These are phyloP conservation scores for Crassisporium funariophilum DNA, from an alignment of 768 basidiomycete genomes.

Conservation along the genomic window DNA sequence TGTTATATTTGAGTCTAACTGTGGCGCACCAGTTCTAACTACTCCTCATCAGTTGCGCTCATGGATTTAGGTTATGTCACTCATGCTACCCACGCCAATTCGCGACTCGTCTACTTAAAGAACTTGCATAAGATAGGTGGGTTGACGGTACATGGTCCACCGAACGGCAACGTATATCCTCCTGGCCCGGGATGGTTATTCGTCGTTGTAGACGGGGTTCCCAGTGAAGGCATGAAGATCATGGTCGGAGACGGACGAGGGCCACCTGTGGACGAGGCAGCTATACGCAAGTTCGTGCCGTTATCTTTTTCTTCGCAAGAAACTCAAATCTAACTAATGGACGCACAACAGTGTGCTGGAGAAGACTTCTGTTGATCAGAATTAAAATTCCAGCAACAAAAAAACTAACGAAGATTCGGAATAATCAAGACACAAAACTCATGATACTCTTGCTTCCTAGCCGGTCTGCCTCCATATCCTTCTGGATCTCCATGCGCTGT, in stretches of 20 bases:
- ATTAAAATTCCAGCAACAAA: too few relatives aligned
- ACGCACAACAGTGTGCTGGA: neutral
- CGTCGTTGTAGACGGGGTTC: conserved; percentile 64
- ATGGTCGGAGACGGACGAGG: conserved; percentile 69
- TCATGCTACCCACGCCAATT: conserved; percentile 75
- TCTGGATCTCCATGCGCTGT: too few relatives aligned
- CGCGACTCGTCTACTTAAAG: conserved; percentile 70
- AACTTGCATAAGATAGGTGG: conserved; percentile 42
- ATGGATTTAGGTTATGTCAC: conserved; percentile 87
- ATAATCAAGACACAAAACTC: neutral
- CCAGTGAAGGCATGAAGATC: conserved; percentile 61
- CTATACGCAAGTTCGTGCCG: conserved; percentile 56
- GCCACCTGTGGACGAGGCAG: conserved; percentile 59
- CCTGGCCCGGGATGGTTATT: conserved; percentile 83
- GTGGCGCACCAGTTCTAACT: neutral
- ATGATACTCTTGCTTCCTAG: too few relatives aligned
- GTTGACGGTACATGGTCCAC: conserved; percentile 65
- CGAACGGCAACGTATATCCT: conserved; percentile 66
- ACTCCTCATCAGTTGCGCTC: conserved; percentile 52
- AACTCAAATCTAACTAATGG: neutral
- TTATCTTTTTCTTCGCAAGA: neutral
- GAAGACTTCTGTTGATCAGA: neutral
- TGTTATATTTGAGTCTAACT: neutral
- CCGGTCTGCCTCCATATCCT: neutral
- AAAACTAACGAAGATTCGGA: neutral